Conservation (phyloP, 2,329 filamentous ascomycete species). For the Ascocoryne sarcoides region DNA sequence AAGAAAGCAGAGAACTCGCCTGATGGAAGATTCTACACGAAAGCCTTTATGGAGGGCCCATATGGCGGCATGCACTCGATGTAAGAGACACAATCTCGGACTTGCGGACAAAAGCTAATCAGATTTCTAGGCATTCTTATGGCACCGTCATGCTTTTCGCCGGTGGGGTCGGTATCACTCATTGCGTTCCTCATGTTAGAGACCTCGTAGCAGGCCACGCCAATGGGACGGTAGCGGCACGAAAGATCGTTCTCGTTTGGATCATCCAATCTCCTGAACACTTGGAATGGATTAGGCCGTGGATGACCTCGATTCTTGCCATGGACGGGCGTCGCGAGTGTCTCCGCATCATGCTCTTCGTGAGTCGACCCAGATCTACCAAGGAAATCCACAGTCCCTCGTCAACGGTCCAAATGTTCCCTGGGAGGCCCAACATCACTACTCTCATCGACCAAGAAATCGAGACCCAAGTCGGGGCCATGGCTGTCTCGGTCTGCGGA, state of each 20-base stretch:
- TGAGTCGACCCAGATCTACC: conserved; percentile 63
- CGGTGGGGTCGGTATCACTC: conserved; percentile 72
- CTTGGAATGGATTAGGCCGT: conserved; percentile 73
- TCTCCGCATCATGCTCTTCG: conserved; percentile 69
- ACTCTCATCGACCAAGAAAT: conserved; percentile 66
- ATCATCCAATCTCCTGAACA: conserved; percentile 72
- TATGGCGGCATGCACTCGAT: conserved; percentile 58
- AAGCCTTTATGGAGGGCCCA: conserved; percentile 64
- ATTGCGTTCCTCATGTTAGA: conserved; percentile 67
- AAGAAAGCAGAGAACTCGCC: conserved; percentile 54
- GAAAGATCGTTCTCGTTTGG: conserved; percentile 69
- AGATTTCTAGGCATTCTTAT: conserved; percentile 59
- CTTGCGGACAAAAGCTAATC: conserved; percentile 11
- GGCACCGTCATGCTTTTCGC: conserved; percentile 73
- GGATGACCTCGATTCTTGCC: conserved; percentile 72
- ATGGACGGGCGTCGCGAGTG: conserved; percentile 68
- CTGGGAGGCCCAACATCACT: conserved; percentile 65
- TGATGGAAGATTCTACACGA: conserved; percentile 52
- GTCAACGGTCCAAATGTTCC: conserved; percentile 76
- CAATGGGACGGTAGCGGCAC: conserved; percentile 60
- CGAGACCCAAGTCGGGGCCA: conserved; percentile 63
- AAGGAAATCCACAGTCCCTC: conserved; percentile 76
- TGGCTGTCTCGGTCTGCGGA: conserved; percentile 68
- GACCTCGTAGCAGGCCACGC: conserved; percentile 61
- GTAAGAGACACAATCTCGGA: background rate